A percentile compares a stretch with the other conserved stretches of the same genome.
Evolutionary conservation across 129 eudicot genomes (phyloP).

Genomic region (Escallonia herrerae): DNA sequence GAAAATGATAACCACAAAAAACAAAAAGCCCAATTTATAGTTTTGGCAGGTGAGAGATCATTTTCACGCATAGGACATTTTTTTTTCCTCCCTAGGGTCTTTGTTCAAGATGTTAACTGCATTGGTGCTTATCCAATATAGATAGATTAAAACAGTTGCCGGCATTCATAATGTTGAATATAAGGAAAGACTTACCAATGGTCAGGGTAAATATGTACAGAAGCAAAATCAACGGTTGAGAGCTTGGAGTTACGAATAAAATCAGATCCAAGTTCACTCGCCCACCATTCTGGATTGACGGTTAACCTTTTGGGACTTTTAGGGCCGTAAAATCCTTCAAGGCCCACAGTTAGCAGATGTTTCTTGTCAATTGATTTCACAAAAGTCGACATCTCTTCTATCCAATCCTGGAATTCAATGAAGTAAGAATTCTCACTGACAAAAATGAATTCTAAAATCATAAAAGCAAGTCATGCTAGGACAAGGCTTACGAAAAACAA

Average conservation of each 20-base stretch:
- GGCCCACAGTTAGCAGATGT: conserved; percentile 78
- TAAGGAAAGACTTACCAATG: conserved; percentile 56
- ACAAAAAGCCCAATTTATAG: too few relatives aligned
- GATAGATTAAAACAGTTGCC: too few relatives aligned
- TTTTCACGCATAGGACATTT: too few relatives aligned
- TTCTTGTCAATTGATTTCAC: conserved; percentile 71
- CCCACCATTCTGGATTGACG: conserved; percentile 81
- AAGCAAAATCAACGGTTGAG: conserved; percentile 81
- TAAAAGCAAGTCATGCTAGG: too few relatives aligned
- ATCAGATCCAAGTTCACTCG: conserved; percentile 78
- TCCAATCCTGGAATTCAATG: conserved; percentile 74
- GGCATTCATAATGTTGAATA: background rate
- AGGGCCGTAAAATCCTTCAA: conserved; percentile 90
- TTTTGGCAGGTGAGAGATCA: too few relatives aligned
- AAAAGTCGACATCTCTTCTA: conserved; percentile 83
- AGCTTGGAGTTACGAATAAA: conserved; percentile 82
- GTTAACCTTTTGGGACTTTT: conserved; percentile 60
- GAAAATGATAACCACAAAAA: too few relatives aligned
- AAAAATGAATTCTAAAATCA: background rate
- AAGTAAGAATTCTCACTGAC: background rate
- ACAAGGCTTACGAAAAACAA: too few relatives aligned
- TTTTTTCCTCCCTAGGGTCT: too few relatives aligned
- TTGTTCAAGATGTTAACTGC: too few relatives aligned
- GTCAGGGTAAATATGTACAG: conserved; percentile 96
- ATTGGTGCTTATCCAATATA: too few relatives aligned